phyloP scores from a whole-genome alignment of 495 filamentous ascomycete genomes.

The Xanthoparmelia taractica region DNA sequence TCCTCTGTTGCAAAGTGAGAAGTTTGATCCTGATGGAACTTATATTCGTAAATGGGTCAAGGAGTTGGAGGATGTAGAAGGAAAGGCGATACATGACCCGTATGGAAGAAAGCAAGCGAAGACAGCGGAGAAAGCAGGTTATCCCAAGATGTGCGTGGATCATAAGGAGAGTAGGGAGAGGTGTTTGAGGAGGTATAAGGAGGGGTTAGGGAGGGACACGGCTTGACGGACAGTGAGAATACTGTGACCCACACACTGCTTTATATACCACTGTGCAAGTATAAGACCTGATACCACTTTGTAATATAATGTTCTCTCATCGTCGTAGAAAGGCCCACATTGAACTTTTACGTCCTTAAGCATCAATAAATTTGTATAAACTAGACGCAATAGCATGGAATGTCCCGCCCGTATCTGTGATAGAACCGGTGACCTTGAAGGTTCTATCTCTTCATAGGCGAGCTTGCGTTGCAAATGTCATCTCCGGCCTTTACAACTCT shows the following conservation, averaged over 20 bases:
- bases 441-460: constrained; percentile 85
- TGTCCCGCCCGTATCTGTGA: constrained; percentile 97
- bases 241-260: not conserved
- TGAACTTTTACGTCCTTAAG: not conserved
- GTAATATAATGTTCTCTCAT: not conserved
- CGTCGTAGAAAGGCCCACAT: too few species aligned
- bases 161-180: constrained; percentile 60
- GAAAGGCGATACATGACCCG: constrained; percentile 70
- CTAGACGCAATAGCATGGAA: not conserved
- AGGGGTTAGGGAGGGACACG: constrained; percentile 47
- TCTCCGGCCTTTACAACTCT: constrained; percentile 19
- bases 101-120: constrained; percentile 56
- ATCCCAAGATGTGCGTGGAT: constrained; percentile 67
- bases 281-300: not conserved
- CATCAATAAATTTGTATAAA: not conserved
- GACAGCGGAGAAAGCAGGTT: constrained; percentile 43
- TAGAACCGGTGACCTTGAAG: constrained; percentile 61
- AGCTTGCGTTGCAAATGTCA: constrained; percentile 28
- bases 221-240: constrained; percentile 26
- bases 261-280: not conserved
- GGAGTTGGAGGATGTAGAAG: constrained; percentile 51
- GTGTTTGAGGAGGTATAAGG: constrained; percentile 67
- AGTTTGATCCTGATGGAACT: constrained; percentile 53
- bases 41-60: constrained; percentile 56
- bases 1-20: constrained; percentile 76